phyloP scores from a whole-genome alignment of 2,329 filamentous ascomycete genomes.

The Didymosphaeria variabile region DNA sequence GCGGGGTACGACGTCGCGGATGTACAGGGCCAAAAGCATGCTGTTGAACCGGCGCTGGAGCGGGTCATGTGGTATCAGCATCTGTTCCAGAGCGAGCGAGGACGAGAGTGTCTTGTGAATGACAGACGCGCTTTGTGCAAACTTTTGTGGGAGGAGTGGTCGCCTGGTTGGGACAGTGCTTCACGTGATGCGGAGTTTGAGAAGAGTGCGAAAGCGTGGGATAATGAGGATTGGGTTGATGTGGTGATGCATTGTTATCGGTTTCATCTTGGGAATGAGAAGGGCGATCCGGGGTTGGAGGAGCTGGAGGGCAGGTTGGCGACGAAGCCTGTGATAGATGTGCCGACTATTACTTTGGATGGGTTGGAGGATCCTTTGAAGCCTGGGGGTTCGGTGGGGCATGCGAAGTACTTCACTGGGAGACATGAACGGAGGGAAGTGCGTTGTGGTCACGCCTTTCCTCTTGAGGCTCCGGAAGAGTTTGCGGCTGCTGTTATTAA shows the following conservation, averaged over 20 bases:
- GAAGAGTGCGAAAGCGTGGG: background rate
- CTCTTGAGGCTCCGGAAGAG: conserved; percentile 3
- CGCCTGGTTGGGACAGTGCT: background rate
- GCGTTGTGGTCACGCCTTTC: conserved; percentile 6
- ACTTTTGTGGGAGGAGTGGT: conserved; percentile 8
- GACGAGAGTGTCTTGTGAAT: background rate
- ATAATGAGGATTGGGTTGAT: conserved; percentile 8
- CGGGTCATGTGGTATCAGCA: conserved; percentile 11
- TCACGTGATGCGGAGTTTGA: background rate
- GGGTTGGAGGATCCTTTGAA: conserved; percentile 3
- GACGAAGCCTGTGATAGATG: background rate
- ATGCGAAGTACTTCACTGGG: conserved; percentile 3
- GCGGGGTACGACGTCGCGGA: conserved; percentile 8
- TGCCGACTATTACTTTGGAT: conserved; percentile 7
- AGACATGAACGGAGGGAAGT: conserved; percentile 4
- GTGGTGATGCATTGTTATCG: conserved; percentile 12
- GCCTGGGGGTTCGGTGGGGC: background rate
- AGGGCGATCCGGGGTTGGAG: background rate
- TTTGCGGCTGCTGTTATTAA: conserved; percentile 3
- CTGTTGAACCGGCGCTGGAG: conserved; percentile 3
- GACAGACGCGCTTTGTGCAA: conserved; percentile 3
- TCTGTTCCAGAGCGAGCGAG: conserved; percentile 6
- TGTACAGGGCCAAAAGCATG: conserved; percentile 4
- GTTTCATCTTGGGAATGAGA: conserved; percentile 5
- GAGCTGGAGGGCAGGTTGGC: background rate